Conservation (phyloP, 352 stramenopile genomes). For the Phytopythium ostracodes region DNA sequence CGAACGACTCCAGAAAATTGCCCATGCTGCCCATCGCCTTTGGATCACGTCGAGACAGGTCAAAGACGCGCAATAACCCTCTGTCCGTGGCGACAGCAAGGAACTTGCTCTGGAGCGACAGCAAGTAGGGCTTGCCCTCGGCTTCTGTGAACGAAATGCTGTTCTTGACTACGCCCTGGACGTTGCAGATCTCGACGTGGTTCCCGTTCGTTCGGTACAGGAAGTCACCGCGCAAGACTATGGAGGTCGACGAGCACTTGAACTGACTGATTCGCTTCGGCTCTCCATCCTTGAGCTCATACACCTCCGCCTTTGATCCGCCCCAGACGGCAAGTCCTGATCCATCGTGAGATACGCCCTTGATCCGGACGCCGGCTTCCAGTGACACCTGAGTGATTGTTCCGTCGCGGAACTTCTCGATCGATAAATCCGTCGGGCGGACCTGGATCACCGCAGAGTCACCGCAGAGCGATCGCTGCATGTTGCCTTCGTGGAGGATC, state of each 20-base stretch:
- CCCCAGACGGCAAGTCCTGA: slow-evolving; percentile 82
- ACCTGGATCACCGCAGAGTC: slow-evolving; percentile 87
- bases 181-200: slow-evolving; percentile 87
- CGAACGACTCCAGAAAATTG: slow-evolving; percentile 56
- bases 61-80: slow-evolving; percentile 85
- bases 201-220: slow-evolving; percentile 85
- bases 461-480: slow-evolving; percentile 73
- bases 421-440: slow-evolving; percentile 61
- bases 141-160: slow-evolving; percentile 88
- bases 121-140: slow-evolving; percentile 75
- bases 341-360: slow-evolving; percentile 81
- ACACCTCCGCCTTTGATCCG: slow-evolving; percentile 83
- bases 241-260: slow-evolving; percentile 62
- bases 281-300: slow-evolving; percentile 73
- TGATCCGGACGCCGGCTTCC: slow-evolving; percentile 69
- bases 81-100: slow-evolving; percentile 86
- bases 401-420: slow-evolving; percentile 74
- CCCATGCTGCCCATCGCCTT: slow-evolving; percentile 87
- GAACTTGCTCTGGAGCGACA: slow-evolving; percentile 89
- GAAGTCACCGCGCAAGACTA: slow-evolving; percentile 82
- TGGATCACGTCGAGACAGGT: slow-evolving; percentile 79
- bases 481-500: slow-evolving; percentile 83
- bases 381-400: slow-evolving; percentile 64
- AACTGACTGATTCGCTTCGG: slow-evolving; percentile 59
- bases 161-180: slow-evolving; percentile 84